Percentiles rank a stretch among this genome's conserved stretches.
phyloP scores from a whole-genome alignment of 345 rosid species.

The Psidium friedrichsthalianum region DNA sequence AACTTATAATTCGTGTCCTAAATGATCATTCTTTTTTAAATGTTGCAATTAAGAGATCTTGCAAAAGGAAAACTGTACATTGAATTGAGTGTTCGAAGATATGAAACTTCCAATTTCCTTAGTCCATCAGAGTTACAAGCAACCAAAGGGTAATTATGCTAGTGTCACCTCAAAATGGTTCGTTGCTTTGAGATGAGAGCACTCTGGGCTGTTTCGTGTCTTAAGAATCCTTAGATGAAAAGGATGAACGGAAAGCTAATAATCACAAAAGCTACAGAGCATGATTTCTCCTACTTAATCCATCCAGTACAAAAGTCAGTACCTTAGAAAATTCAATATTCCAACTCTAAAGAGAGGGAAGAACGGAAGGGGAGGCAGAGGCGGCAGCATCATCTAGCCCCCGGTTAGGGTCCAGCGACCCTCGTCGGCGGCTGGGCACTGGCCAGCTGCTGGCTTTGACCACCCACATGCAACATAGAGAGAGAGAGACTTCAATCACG shows the following conservation, averaged over 20 bases:
- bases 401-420: background rate
- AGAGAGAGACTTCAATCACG: background rate
- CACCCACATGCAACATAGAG: background rate
- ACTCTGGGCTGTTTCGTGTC: background rate
- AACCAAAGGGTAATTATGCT: background rate
- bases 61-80: fast-evolving
- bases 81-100: background rate
- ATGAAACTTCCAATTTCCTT: background rate
- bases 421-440: background rate
- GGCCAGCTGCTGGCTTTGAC: background rate
- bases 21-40: background rate
- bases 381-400: background rate
- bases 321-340: background rate
- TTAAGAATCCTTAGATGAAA: background rate
- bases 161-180: background rate
- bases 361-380: background rate
- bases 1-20: no score
- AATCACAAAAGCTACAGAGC: background rate
- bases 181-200: background rate
- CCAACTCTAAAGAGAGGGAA: background rate
- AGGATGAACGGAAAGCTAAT: background rate
- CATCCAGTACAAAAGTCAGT: background rate
- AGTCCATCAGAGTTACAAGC: background rate
- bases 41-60: background rate
- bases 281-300: background rate